Percentiles rank a stretch among this genome's conserved stretches.
These are phyloP conservation scores for Hylodesmum podocarpum DNA, from an alignment of 306 rosid species.

Conservation along the genomic window DNA sequence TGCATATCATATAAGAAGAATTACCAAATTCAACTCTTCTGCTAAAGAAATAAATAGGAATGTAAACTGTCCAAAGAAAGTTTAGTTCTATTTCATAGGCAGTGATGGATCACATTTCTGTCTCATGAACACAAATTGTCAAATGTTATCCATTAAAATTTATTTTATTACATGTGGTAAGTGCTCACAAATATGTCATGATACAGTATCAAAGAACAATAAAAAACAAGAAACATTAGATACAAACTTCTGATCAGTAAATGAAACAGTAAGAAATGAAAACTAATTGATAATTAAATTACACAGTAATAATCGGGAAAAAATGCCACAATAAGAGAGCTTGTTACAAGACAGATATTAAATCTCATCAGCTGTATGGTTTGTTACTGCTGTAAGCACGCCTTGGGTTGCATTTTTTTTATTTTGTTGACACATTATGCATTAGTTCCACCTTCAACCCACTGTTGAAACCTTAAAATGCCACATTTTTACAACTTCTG, in stretches of 20 bases:
- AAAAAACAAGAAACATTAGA: background rate
- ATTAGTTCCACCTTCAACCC: constrained; percentile 24
- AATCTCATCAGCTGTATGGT: background rate
- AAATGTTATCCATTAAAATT: background rate
- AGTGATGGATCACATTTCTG: background rate
- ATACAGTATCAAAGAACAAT: constrained; percentile 3
- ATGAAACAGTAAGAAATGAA: constrained; percentile 10
- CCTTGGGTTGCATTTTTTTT: background rate
- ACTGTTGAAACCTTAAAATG: background rate
- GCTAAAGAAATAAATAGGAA: background rate
- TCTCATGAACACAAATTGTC: background rate
- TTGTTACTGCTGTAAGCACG: background rate
- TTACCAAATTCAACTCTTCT: background rate
- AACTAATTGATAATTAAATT: constrained; percentile 30
- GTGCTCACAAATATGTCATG: constrained; percentile 2
- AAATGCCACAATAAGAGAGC: constrained; percentile 19
- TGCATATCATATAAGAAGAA: background rate
- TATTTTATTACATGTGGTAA: constrained; percentile 16
- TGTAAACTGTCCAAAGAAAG: background rate
- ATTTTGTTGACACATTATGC: background rate
- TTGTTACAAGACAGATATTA: constrained; percentile 16
- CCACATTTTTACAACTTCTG: background rate
- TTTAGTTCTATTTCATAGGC: background rate
- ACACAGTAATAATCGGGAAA: constrained; percentile 11
- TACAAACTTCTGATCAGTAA: constrained; percentile 26